Percentiles rank a stretch among this genome's conserved stretches.
Evolutionary conservation across 768 basidiomycete genomes (phyloP).

Genomic region (Suillus subalutaceus): DNA sequence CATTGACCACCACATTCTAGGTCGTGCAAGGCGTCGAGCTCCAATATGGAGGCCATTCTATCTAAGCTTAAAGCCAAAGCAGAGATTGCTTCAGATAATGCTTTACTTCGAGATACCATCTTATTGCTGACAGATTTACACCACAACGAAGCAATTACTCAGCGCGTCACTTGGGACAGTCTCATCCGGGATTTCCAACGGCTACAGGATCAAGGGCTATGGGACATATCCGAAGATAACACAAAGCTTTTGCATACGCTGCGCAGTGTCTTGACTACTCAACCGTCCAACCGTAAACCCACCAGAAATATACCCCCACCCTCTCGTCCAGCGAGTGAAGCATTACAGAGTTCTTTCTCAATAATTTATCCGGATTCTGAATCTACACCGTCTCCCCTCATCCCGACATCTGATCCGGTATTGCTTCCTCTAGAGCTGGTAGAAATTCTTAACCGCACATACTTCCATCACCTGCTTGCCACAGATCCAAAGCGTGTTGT

Average conservation of each 20-base stretch:
- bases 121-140: conserved; percentile 23
- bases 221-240: conserved; percentile 29
- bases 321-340: conserved; percentile 2
- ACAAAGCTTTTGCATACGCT: conserved; percentile 31
- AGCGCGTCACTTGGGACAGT: conserved; percentile 26
- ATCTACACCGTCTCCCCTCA: conserved; percentile 19
- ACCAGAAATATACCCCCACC: not conserved
- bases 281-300: not conserved
- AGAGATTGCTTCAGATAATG: conserved; percentile 14
- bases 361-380: conserved; percentile 21
- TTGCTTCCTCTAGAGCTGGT: conserved; percentile 58
- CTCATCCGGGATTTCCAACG: conserved; percentile 23
- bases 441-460: conserved; percentile 57
- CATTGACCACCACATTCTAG: not conserved
- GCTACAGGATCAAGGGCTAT: conserved; percentile 28
- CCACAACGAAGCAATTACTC: conserved; percentile 21
- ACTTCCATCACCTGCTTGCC: conserved; percentile 70
- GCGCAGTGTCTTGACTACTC: conserved; percentile 18
- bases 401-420: conserved; percentile 24
- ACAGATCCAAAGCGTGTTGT: conserved; percentile 61
- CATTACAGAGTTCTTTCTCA: conserved; percentile 15
- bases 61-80: conserved; percentile 23
- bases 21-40: not conserved
- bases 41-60: conserved; percentile 32
- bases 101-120: conserved; percentile 27